Evolutionary conservation across 257 asterid genomes (phyloP), one percentile per base, ranked within the genome.

Genomic region (Datura wrightii): DNA sequence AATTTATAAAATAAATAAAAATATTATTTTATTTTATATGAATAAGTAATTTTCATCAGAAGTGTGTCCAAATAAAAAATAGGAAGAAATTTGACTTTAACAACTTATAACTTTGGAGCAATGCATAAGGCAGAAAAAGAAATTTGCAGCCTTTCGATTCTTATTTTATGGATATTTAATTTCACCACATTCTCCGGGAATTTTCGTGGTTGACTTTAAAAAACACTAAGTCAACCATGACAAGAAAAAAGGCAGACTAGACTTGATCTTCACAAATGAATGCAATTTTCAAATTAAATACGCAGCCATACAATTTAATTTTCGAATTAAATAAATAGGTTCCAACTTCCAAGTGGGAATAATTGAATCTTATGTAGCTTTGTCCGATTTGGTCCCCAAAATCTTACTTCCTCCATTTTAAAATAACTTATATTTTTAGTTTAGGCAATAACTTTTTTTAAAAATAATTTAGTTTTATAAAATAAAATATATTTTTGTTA

Each of bases 191-290:
- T 52, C 2, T 78, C 4, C 4, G 9, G 63, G 46, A 69, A 78
- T 52, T 78, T 78, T 78, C 46, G 34, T 15, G 34, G 48, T 78
- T 78, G 65, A 78, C 82, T 34, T 15, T 3, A 31, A 7, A 50
- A 4, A 2, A 39, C 1, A 2, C 19, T 24, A 76, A 76, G 65
- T 52, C 8, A 78, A 14, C 48, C 5, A 8, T 15, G 82, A 78
- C 48, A 5, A 71, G 7, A 76, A 13, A 50, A 16, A 24, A 24
- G 31, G 31, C 1, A 14, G 63, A 76, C 46, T 24, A 50, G 31
- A 52, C 82, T 78, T 52, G 18, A 52, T 50, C 82, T 31, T 50
- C 19, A 31, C 31, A 78, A 52, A 78, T 6, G 59, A 48, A 76
- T 34, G 59, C 16, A 50, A 14, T 76, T 50, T 31, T 34, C 63